Evolutionary conservation across 202 grass and related monocot species (phyloP).

Genomic region (Schoenoplectus triqueter): DNA sequence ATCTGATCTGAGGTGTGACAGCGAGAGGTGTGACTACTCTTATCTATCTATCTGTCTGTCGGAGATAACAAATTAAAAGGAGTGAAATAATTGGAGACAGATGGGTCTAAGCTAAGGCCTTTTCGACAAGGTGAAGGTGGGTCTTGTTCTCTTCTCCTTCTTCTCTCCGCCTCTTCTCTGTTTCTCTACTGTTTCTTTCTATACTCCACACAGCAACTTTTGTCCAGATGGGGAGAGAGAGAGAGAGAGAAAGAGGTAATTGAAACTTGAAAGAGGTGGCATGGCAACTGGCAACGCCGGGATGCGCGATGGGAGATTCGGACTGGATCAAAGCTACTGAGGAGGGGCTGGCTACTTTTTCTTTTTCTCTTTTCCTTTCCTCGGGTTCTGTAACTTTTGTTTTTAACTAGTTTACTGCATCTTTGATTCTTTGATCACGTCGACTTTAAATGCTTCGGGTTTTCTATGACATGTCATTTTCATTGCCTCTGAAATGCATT

Average conservation of each 20-base stretch:
- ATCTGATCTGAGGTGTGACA: no score
- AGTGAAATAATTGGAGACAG: no score
- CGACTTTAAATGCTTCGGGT: neutral
- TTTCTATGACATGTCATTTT: constrained; percentile 7
- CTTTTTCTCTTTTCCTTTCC: constrained; percentile 30
- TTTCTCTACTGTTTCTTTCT: constrained; percentile 8
- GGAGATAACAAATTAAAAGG: no score
- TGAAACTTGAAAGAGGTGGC: no score
- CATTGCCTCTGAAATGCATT: neutral
- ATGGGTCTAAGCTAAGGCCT: no score
- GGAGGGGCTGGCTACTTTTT: neutral
- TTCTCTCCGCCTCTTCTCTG: constrained; percentile 20
- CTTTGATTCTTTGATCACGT: neutral
- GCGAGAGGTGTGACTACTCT: no score
- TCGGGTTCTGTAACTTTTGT: constrained; percentile 25
- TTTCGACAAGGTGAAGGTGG: no score
- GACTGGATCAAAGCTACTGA: constrained; percentile 10
- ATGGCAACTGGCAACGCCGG: neutral
- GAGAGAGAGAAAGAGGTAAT: neutral
- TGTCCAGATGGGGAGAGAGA: no score
- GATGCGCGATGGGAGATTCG: constrained; percentile 1
- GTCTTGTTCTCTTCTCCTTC: neutral
- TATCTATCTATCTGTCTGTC: no score
- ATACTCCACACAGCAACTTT: no score
- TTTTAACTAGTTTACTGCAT: constrained; percentile 1